Evolutionary conservation across 2,329 filamentous ascomycete species (phyloP).

Genomic region (Pleochaeta shiraiana): DNA sequence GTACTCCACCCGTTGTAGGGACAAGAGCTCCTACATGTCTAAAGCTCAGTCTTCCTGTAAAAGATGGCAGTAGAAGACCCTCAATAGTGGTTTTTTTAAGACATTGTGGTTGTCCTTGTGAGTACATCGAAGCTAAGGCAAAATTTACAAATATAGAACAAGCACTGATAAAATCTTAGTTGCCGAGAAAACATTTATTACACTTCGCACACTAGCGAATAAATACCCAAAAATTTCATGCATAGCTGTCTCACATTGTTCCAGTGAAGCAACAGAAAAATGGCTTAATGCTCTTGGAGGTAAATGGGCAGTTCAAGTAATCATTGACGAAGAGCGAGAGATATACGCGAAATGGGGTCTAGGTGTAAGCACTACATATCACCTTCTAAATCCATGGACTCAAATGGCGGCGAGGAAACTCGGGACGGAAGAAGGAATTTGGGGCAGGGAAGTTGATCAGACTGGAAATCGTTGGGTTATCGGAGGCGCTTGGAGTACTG

Average conservation of each 20-base stretch:
- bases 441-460: constrained; percentile 35
- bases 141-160: not conserved
- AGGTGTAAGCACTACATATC: constrained; percentile 36
- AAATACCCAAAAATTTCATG: constrained; percentile 30
- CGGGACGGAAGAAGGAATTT: constrained; percentile 40
- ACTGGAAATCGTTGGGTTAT: constrained; percentile 49
- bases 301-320: constrained; percentile 28
- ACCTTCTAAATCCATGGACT: constrained; percentile 36
- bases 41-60: constrained; percentile 22
- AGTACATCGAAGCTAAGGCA: constrained; percentile 18
- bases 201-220: constrained; percentile 30
- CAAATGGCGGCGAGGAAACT: constrained; percentile 34
- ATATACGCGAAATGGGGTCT: constrained; percentile 46
- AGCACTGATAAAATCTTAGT: constrained; percentile 23
- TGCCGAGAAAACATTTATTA: constrained; percentile 43
- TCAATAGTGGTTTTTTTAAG: constrained; percentile 44
- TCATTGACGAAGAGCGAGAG: constrained; percentile 38
- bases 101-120: constrained; percentile 59
- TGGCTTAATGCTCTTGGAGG: constrained; percentile 16
- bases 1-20: constrained; percentile 11
- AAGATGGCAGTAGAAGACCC: constrained; percentile 29
- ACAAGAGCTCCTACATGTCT: constrained; percentile 10
- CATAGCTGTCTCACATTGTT: constrained; percentile 39
- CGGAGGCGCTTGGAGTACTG: constrained; percentile 29
- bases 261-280: constrained; percentile 32